Conservation (phyloP, 2,329 filamentous ascomycete genomes). For the Elsinoe arachidis region DNA sequence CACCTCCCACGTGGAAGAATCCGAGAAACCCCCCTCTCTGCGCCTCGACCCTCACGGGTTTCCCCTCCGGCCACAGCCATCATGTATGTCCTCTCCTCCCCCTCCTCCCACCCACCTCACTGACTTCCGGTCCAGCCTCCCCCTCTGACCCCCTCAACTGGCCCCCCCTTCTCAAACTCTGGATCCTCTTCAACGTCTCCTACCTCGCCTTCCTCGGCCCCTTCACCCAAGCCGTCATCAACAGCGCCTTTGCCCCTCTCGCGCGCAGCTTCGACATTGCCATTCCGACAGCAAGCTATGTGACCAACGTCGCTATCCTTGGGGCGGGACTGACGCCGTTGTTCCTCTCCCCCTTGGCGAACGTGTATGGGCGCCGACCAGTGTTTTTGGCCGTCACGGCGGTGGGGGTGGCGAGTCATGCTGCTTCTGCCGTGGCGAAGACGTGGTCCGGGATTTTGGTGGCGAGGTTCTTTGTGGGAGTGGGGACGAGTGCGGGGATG, state of each 20-base stretch:
- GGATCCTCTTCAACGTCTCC: constrained; percentile 13
- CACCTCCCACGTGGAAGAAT: not conserved
- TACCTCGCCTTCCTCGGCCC: constrained; percentile 15
- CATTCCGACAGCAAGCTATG: constrained; percentile 13
- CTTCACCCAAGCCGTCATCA: constrained; percentile 15
- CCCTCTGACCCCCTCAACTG: constrained; percentile 14
- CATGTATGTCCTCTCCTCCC: not conserved
- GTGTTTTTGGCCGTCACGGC: constrained; percentile 27
- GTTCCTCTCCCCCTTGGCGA: constrained; percentile 26
- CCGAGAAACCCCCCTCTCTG: not conserved
- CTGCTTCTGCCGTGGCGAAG: constrained; percentile 13
- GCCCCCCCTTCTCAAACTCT: constrained; percentile 12
- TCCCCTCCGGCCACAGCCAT: constrained; percentile 11
- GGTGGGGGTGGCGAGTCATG: constrained; percentile 24
- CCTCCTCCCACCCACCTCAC: not conserved
- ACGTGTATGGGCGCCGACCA: constrained; percentile 29
- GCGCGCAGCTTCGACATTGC: constrained; percentile 13
- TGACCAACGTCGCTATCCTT: constrained; percentile 28
- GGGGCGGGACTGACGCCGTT: constrained; percentile 29
- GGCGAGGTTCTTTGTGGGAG: constrained; percentile 16
- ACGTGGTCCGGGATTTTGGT: constrained; percentile 15
- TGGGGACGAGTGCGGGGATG: constrained; percentile 16
- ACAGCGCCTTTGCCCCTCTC: constrained; percentile 12
- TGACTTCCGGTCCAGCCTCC: not conserved
- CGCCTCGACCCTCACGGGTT: constrained; percentile 13